Base-by-base conservation (phyloP, 2,329 filamentous ascomycete species). In the Magnaporthiopsis incrustans region DNA sequence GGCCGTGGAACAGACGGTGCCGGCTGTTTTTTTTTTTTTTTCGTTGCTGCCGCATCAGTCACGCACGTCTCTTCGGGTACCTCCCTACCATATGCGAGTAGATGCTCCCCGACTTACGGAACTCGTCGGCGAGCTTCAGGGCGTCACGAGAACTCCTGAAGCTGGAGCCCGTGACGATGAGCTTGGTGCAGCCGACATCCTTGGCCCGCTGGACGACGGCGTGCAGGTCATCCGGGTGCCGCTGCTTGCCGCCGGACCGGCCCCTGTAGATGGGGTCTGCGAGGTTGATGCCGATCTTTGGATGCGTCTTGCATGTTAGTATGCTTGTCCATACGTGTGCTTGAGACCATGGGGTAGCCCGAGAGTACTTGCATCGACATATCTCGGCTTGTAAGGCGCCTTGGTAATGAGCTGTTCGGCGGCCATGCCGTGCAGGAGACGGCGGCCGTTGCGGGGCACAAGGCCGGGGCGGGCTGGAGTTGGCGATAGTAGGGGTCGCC, bases 91-190 rank as follows among this genome's bases (percentile, higher is more conserved):
- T n/a, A n/a, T n/a, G n/a, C n/a, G n/a, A n/a, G n/a, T n/a, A n/a
- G n/a, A n/a, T n/a, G n/a, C n/a, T 30, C 30, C 30, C 30, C 33
- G 11, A 78, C 87, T 66, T 78, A 94, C 91, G 87, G 73, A 94
- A 88, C 68, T 89, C 81, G 69, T 86, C 81, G 3, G 92, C 87
- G 33, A 98, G 81, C 58, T 87, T 78, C 12, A 97, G 77, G 0
- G 92, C 92, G 67, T 90, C 85, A 67, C 85, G 78, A 2, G 91
- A 93, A 75, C 93, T 92, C 62, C 81, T 79, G 61, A 98, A 82
- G 73, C 95, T 91, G 1, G 92, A 97, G 26, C 95, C 95, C 0
- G 95, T 99, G 44, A 98, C 85, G 80, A 99, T 94, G 71, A 99
- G 85, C 71, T 97, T 97, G 65, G 83, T 79, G 73, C 93, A 97